Evolutionary conservation across 2,329 filamentous ascomycete genomes (phyloP), one percentile per base, ranked within the genome.

Genomic region (Domatiomyces catenatus): DNA sequence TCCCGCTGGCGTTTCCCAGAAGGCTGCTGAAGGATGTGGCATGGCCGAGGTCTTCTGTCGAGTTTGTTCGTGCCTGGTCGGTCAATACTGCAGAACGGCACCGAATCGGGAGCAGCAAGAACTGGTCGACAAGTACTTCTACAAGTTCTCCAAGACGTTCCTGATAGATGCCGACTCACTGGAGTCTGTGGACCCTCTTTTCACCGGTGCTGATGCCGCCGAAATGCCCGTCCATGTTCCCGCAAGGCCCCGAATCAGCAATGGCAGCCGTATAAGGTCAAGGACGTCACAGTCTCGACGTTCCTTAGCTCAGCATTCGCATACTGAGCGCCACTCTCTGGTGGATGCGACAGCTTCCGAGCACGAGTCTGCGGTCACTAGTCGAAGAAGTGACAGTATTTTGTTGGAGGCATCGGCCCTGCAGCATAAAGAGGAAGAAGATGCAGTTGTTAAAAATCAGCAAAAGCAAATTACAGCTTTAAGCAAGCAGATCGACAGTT

Each of bases 11-110:
- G 50, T 49, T 15, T n/a, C 47, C 4, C 53, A 58, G 39, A 52
- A 50, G 26, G 46, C 48, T 0, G 54, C 56, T 5, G 52, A 55
- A 48, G 58, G 58, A 44, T 60, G 58, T 44, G 50, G 47, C 4
- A 53, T 59, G 32, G 56, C 57, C 8, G 57, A 59, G 48, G 54
- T 58, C 6, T 57, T 55, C 46, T 60, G 58, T 48, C 51, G 48
- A 20, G 55, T 54, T 42, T 60, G 58, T 48, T 54, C 54, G 5
- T 48, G 49, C 5, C 22, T 47, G 3, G 53, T 60, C 2, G 58
- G 52, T n/a, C 57, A 59, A 36, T 55, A 53, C 47, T 60, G 58
- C 50, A 60, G 55, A 46, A 50, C 39, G 6, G 50, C 51, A 19
- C 52, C 57, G 7, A 50, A 52, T 22, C 24, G 44, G 18, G 52